Conservation (phyloP, 1,284 basidiomycete genomes). For the Rhodotorula glutinis region DNA sequence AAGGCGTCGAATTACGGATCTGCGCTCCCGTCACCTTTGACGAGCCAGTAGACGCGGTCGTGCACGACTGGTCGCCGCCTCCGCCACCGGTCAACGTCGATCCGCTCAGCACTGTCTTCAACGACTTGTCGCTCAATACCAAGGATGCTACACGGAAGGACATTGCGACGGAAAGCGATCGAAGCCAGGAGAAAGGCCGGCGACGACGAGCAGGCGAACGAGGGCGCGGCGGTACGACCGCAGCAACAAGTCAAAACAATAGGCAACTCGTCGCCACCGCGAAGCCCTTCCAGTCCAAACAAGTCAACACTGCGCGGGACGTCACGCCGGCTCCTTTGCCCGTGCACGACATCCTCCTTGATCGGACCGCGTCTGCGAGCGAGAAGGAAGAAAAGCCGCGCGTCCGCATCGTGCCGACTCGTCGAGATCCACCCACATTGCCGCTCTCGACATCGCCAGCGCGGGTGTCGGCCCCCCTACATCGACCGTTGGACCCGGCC, state of each 20-base stretch:
- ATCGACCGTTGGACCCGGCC: too few relatives aligned
- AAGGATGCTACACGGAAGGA: too few relatives aligned
- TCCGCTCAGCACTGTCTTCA: not conserved
- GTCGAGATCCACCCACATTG: not conserved
- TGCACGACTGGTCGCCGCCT: conserved; percentile 19
- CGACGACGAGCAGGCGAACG: not conserved
- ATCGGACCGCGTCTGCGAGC: not conserved
- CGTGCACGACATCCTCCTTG: not conserved
- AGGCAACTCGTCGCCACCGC: not conserved
- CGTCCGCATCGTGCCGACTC: conserved; percentile 8
- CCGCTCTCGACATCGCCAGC: not conserved
- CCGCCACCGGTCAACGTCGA: not conserved
- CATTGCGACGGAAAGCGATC: too few relatives aligned
- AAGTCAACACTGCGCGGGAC: not conserved
- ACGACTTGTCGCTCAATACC: not conserved
- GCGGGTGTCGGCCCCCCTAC: too few relatives aligned
- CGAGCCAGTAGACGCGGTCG: conserved; percentile 18
- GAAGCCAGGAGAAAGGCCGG: too few relatives aligned
- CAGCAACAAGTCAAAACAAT: too few relatives aligned
- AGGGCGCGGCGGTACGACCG: too few relatives aligned
- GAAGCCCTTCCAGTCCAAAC: not conserved
- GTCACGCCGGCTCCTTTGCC: not conserved
- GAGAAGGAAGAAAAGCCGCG: not conserved
- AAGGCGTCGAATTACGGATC: conserved; percentile 17
- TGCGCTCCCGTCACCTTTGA: conserved; percentile 27